Evolutionary conservation across 176 grass and related monocot species (phyloP).

Genomic region (Rhipidocladum racemiflorum): DNA sequence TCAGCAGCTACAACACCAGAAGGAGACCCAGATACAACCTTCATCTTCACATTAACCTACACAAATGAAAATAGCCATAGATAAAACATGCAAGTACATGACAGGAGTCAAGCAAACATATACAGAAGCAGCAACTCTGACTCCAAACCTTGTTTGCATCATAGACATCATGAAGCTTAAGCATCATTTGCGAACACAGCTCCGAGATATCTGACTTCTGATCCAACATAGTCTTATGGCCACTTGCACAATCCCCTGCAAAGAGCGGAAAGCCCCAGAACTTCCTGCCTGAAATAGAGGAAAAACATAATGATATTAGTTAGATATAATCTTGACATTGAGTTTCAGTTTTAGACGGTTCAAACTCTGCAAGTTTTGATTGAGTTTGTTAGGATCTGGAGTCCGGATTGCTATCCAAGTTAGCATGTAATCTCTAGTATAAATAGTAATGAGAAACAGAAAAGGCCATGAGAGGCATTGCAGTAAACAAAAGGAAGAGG

Average conservation of each 20-base stretch:
- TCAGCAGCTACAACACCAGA: slow-evolving; percentile 80
- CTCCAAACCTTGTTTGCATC: slow-evolving; percentile 77
- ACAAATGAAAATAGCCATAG: neutral
- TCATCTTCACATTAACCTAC: slow-evolving; percentile 83
- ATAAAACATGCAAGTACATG: neutral
- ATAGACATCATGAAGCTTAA: slow-evolving; percentile 62
- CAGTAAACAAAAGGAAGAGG: no score
- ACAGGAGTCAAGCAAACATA: neutral
- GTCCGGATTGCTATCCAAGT: no score
- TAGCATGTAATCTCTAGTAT: no score
- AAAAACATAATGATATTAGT: no score
- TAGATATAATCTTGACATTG: no score
- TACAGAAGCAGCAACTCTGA: neutral
- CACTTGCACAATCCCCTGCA: slow-evolving; percentile 88
- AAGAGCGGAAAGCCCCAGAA: slow-evolving; percentile 95
- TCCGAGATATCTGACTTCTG: slow-evolving; percentile 86
- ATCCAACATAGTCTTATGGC: slow-evolving; percentile 76
- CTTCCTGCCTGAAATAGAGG: slow-evolving; percentile 24
- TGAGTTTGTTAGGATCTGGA: no score
- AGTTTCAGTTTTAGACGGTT: no score
- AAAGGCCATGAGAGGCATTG: no score
- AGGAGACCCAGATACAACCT: slow-evolving; percentile 84
- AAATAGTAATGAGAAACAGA: no score
- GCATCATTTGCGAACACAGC: slow-evolving; percentile 73
- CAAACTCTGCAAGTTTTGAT: no score